phyloP scores from a whole-genome alignment of 306 rosid genomes.

The Castanopsis chinensis region DNA sequence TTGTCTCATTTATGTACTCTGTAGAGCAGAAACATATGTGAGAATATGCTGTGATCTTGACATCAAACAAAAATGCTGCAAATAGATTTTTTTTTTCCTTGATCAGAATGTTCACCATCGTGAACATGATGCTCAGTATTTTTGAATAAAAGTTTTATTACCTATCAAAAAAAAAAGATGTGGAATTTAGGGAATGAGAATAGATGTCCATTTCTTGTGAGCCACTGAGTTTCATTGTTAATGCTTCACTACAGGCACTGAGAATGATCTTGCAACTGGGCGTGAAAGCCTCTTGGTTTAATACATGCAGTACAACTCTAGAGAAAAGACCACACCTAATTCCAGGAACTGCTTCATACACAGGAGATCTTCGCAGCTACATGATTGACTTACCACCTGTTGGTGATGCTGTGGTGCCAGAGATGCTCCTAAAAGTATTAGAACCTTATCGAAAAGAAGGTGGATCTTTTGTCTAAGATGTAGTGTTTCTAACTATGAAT shows the following conservation, averaged over 20 bases:
- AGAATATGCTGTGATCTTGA: background rate
- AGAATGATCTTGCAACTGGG: constrained; percentile 95
- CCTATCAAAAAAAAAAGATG: background rate
- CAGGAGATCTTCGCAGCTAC: constrained; percentile 81
- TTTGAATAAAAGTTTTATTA: no score
- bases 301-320: constrained; percentile 72
- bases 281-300: constrained; percentile 93
- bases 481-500: constrained; percentile 18
- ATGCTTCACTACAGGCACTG: constrained; percentile 59
- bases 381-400: constrained; percentile 66
- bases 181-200: background rate
- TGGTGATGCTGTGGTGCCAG: constrained; percentile 93
- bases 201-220: background rate
- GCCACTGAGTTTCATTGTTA: constrained; percentile 20
- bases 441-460: constrained; percentile 97
- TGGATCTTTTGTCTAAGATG: constrained; percentile 30
- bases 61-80: background rate
- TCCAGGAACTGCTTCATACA: constrained; percentile 67
- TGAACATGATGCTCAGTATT: no score
- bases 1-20: background rate
- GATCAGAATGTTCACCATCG: no score
- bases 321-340: constrained; percentile 72
- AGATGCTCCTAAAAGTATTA: constrained; percentile 84
- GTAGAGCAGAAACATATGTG: background rate
- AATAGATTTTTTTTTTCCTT: no score